Conservation (phyloP, 345 rosid genomes). For the Brassica nigra region DNA sequence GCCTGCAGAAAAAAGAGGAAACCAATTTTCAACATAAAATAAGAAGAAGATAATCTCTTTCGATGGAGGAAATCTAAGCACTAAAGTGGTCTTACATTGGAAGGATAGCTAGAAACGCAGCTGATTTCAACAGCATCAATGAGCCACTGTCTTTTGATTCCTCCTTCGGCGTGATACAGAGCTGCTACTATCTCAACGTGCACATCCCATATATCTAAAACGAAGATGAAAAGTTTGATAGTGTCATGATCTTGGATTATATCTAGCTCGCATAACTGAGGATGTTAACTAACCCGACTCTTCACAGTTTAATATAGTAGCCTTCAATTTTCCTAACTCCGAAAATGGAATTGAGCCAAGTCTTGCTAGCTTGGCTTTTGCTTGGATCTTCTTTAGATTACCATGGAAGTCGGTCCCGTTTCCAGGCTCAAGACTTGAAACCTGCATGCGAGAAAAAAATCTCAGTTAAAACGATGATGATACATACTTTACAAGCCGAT, state of each 20-base stretch:
- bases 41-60: not conserved
- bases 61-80: not conserved
- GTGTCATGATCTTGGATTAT: slow-evolving; percentile 7
- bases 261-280: slow-evolving; percentile 1
- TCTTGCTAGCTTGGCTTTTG: slow-evolving; percentile 74
- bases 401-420: slow-evolving; percentile 36
- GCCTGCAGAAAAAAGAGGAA: slow-evolving; percentile 66
- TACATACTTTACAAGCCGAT: not conserved
- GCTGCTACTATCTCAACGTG: slow-evolving; percentile 72
- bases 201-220: slow-evolving; percentile 73
- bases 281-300: slow-evolving; percentile 58
- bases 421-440: slow-evolving; percentile 51
- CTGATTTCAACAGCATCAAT: slow-evolving; percentile 80
- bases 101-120: slow-evolving; percentile 74
- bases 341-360: slow-evolving; percentile 54
- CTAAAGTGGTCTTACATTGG: slow-evolving; percentile 58
- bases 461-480: not conserved
- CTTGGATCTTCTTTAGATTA: slow-evolving; percentile 61
- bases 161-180: slow-evolving; percentile 65
- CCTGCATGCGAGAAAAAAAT: slow-evolving; percentile 39
- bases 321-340: slow-evolving; percentile 70
- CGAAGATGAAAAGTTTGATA: slow-evolving; percentile 12
- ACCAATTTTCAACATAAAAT: not conserved
- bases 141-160: slow-evolving; percentile 83
- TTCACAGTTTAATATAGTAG: slow-evolving; percentile 58